phyloP scores from a whole-genome alignment of 106 monocot species.

The Platanthera guangdongensis region DNA sequence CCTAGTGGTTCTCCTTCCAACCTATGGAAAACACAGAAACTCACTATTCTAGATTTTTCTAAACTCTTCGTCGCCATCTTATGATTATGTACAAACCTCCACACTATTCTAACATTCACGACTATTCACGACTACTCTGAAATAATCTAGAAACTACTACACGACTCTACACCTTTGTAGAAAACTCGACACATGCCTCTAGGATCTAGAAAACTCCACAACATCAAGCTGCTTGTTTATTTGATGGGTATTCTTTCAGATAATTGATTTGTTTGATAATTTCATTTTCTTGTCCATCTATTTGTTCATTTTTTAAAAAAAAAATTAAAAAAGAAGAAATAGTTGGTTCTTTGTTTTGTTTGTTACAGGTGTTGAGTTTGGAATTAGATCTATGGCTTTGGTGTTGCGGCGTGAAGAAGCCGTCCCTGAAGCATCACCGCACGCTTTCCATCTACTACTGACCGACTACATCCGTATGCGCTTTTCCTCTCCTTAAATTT shows the following conservation, averaged over 20 bases:
- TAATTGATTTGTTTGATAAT: background rate
- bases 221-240: background rate
- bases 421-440: constrained; percentile 66
- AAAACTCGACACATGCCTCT: no score
- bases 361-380: constrained; percentile 64
- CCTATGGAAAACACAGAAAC: no score
- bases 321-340: no score
- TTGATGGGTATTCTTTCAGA: background rate
- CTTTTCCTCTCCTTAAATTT: background rate
- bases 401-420: constrained; percentile 58
- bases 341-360: background rate
- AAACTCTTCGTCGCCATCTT: no score
- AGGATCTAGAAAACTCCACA: no score
- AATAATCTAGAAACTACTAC: no score
- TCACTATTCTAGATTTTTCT: no score
- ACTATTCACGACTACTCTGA: no score
- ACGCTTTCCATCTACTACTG: constrained; percentile 94
- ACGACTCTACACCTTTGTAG: no score
- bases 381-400: constrained; percentile 98
- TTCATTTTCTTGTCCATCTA: background rate
- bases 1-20: no score
- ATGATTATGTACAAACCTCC: no score
- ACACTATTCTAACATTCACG: no score
- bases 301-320: background rate
- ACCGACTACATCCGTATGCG: constrained; percentile 22